Percentiles rank a stretch among this genome's conserved stretches.
These are phyloP conservation scores for Phaeophleospora eucalypticola DNA, from an alignment of 2,329 filamentous ascomycete species.

Conservation along the genomic window DNA sequence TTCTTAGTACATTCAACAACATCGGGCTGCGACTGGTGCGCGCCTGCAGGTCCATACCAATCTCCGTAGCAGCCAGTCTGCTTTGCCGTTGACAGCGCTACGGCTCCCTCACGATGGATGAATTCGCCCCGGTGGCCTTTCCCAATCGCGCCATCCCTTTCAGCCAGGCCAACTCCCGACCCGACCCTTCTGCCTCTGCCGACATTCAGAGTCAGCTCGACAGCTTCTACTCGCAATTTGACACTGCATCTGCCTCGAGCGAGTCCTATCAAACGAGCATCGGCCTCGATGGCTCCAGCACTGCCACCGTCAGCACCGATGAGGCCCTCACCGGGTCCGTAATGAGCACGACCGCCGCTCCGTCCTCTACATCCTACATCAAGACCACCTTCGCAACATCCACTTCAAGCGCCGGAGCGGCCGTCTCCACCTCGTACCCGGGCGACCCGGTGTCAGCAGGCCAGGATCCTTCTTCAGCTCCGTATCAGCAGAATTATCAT, in stretches of 20 bases:
- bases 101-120: no score
- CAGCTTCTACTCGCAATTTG: neutral
- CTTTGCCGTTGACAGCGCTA: neutral
- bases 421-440: neutral
- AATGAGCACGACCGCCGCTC: neutral
- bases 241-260: neutral
- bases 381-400: neutral
- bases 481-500: slow-evolving; percentile 5
- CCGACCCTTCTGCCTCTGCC: neutral
- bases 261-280: neutral
- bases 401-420: neutral
- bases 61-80: neutral
- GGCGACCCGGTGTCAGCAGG: neutral
- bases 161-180: neutral
- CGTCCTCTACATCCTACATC: neutral
- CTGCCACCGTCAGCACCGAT: neutral
- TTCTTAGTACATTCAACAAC: no score
- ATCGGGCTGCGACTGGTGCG: neutral
- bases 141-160: neutral
- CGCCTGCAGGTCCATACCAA: neutral
- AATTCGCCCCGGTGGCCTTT: no score
- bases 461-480: slow-evolving; percentile 2
- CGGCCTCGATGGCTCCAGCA: neutral
- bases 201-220: neutral
- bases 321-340: neutral